A percentile compares a stretch with the other conserved stretches of the same genome.
These are phyloP conservation scores for Baeospora myosura DNA, from an alignment of 1,284 basidiomycete genomes.

Conservation along the genomic window DNA sequence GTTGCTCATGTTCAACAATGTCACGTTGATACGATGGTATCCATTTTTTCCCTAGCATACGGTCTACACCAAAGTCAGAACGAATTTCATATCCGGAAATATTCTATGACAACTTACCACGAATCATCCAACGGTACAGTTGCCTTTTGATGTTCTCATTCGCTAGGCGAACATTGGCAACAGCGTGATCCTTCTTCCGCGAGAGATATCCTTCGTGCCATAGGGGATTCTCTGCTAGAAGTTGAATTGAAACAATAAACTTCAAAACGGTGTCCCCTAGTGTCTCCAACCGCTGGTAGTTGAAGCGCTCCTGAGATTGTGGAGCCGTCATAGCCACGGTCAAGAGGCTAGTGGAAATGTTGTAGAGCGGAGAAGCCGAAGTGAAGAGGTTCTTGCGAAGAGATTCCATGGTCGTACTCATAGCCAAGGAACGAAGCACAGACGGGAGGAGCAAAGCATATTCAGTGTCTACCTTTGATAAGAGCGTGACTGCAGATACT, in stretches of 20 bases:
- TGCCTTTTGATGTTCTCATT: constrained; percentile 46
- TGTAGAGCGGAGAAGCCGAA: constrained; percentile 27
- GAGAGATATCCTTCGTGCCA: constrained; percentile 79
- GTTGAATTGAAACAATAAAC: constrained; percentile 54
- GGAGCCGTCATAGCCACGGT: constrained; percentile 54
- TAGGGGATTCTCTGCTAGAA: constrained; percentile 57
- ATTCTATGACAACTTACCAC: constrained; percentile 38
- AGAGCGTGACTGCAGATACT: constrained; percentile 37
- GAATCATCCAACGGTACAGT: constrained; percentile 61
- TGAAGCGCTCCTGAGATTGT: constrained; percentile 44
- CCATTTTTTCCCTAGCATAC: too few relatives aligned
- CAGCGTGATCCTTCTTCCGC: constrained; percentile 61
- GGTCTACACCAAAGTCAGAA: too few relatives aligned
- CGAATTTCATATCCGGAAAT: too few relatives aligned
- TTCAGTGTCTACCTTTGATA: constrained; percentile 44
- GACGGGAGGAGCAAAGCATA: constrained; percentile 57
- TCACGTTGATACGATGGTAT: constrained; percentile 38
- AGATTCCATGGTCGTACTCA: constrained; percentile 40
- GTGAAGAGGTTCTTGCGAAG: constrained; percentile 41
- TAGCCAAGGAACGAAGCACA: constrained; percentile 49
- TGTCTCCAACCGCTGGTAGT: constrained; percentile 76
- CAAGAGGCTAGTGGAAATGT: constrained; percentile 40
- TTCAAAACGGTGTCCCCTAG: constrained; percentile 79
- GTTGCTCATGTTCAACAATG: constrained; percentile 6
- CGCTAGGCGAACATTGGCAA: constrained; percentile 66